phyloP scores from a whole-genome alignment of 495 filamentous ascomycete genomes.

The Pseudoneurospora amorphoporcata region DNA sequence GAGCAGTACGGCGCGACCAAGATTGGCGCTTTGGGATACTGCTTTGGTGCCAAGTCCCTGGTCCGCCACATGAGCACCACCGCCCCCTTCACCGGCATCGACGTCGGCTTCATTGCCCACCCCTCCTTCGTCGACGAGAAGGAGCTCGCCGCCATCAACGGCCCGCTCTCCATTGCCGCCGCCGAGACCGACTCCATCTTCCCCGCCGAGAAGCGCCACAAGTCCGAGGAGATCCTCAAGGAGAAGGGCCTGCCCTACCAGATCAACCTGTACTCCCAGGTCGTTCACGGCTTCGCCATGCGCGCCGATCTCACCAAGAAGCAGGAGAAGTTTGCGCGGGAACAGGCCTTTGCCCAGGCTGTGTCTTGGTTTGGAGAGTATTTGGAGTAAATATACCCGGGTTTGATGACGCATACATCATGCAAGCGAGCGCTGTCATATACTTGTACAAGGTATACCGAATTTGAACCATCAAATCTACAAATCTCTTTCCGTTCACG shows the following conservation, averaged over 20 bases:
- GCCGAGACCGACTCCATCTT: slow-evolving; percentile 75
- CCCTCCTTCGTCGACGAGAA: slow-evolving; percentile 67
- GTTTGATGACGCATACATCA: neutral
- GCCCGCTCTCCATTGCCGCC: slow-evolving; percentile 66
- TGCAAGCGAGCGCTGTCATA: neutral
- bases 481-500: too few relatives aligned
- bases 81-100: slow-evolving; percentile 25
- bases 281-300: slow-evolving; percentile 73
- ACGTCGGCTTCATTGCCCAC: slow-evolving; percentile 62
- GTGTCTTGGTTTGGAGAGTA: slow-evolving; percentile 62
- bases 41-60: slow-evolving; percentile 58
- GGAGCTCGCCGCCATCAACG: slow-evolving; percentile 60
- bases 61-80: slow-evolving; percentile 26
- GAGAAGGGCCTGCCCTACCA: slow-evolving; percentile 61
- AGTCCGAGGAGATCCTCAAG: slow-evolving; percentile 43
- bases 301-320: slow-evolving; percentile 52
- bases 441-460: too few relatives aligned
- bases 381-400: slow-evolving; percentile 13
- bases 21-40: slow-evolving; percentile 67
- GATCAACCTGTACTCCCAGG: slow-evolving; percentile 68
- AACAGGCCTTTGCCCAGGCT: slow-evolving; percentile 76
- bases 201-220: slow-evolving; percentile 58
- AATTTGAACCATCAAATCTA: too few relatives aligned
- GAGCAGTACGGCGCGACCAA: slow-evolving; percentile 47
- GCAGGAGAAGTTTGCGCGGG: slow-evolving; percentile 64